Evolutionary conservation across 2,329 filamentous ascomycete species (phyloP), one percentile per base, ranked within the genome.

Genomic region (Colletotrichum tabaci): DNA sequence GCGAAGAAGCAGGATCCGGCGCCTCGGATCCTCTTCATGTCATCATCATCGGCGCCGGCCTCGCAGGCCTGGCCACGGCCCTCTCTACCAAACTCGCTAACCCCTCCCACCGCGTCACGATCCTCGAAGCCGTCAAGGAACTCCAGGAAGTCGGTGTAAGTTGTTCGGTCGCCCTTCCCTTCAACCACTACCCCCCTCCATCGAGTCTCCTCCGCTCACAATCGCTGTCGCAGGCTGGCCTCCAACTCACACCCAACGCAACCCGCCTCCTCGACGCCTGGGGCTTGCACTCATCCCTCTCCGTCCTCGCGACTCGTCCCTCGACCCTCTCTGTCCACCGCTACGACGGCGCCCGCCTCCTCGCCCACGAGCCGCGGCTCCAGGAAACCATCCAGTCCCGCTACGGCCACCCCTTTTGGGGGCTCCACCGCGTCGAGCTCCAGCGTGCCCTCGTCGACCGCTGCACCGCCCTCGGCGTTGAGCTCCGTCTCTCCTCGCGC

Each of bases 361-460:
- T 74, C 44, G 73, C 73, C 46, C 72, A 74, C 23, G 72, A 74
- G 38, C 16, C 62, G 4, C 44, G 47, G 7, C 68, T 74, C 23
- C 72, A 67, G 15, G 61, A 63, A 12, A 68, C 44, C 13, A 66
- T 72, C n/a, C 60, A 71, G 18, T 60, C 60, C 38, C 61, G 70
- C 23, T 72, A 35, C 53, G 70, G 70, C 0, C 73, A 73, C 46
- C 85, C 85, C 0, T 85, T 86, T 72, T 82, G 84, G 74, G 84
- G 86, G 63, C 79, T 87, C n/a, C 86, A 88, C 76, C 82, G 86
- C 26, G 85, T 85, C 49, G 84, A 87, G 74, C 83, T 86, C 46
- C 83, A 87, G 73, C 77, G 76, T 38, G 82, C 84, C 23, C 77
- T 87, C 13, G 78, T 85, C 0, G 76, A 79, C 9, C 80, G 82